Evolutionary conservation across 495 filamentous ascomycete species (phyloP).

Genomic region (Ascodesmis nigricans): DNA sequence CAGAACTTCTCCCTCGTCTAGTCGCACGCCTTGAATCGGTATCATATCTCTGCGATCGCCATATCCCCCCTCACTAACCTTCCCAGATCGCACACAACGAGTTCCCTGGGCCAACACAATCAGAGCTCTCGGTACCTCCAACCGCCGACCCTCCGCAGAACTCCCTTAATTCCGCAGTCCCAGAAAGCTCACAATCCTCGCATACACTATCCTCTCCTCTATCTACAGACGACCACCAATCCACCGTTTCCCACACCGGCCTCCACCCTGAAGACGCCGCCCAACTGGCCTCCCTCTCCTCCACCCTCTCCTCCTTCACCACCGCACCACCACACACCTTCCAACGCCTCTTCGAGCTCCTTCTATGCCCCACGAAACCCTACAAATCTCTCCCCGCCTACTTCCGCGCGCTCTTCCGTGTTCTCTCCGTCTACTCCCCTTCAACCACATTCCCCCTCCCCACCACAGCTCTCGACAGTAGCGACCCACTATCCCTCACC

Average conservation of each 20-base stretch:
- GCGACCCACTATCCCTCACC: conserved; percentile 22
- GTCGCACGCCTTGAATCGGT: conserved; percentile 16
- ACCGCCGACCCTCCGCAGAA: conserved; percentile 6
- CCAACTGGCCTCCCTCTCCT: conserved; percentile 42
- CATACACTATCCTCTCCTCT: conserved; percentile 28
- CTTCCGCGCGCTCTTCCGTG: conserved; percentile 74
- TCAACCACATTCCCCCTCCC: conserved; percentile 65
- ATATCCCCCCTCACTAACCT: neutral
- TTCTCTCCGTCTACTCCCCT: conserved; percentile 73
- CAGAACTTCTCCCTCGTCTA: conserved; percentile 15
- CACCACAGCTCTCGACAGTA: conserved; percentile 29
- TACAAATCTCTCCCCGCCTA: conserved; percentile 65
- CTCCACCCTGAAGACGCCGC: conserved; percentile 42
- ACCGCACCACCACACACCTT: conserved; percentile 72
- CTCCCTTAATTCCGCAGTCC: conserved; percentile 7
- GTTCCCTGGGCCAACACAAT: conserved; percentile 7
- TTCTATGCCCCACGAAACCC: conserved; percentile 51
- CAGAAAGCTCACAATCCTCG: conserved; percentile 28
- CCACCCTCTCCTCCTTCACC: conserved; percentile 47
- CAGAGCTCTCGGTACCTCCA: neutral
- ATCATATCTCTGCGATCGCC: neutral
- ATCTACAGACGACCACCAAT: conserved; percentile 25
- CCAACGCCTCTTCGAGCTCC: conserved; percentile 81
- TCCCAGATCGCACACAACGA: conserved; percentile 14
- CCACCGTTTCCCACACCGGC: conserved; percentile 18